A percentile compares a stretch with the other conserved stretches of the same genome.
Conservation (phyloP, 2,329 filamentous ascomycete species). For the Sclerotinia nivalis region DNA sequence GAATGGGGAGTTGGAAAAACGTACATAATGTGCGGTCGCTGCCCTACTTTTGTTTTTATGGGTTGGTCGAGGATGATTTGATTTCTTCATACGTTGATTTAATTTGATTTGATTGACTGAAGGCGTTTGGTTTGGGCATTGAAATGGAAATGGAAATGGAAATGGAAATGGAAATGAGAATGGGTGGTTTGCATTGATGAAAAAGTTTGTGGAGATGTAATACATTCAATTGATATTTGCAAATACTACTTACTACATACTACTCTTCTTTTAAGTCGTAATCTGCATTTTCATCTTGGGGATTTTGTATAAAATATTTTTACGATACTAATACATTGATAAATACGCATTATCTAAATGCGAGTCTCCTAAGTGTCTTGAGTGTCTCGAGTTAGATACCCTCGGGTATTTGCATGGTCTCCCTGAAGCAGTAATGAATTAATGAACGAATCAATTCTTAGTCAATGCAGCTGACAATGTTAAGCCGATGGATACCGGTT, state of each 20-base stretch:
- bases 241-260: neutral
- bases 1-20: constrained; percentile 14
- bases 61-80: neutral
- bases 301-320: too few species aligned
- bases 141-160: neutral
- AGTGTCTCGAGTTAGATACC: too few species aligned
- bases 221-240: neutral
- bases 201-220: constrained; percentile 1
- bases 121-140: neutral
- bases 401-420: too few species aligned
- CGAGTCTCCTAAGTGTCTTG: too few species aligned
- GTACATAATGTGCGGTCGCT: constrained; percentile 6
- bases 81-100: neutral
- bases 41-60: neutral
- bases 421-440: too few species aligned
- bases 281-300: neutral
- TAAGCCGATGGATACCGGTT: constrained; percentile 18
- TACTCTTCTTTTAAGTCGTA: neutral
- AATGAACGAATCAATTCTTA: neutral
- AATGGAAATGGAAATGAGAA: neutral
- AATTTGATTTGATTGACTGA: neutral
- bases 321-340: too few species aligned
- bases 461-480: constrained; percentile 1
- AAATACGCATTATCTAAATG: too few species aligned
- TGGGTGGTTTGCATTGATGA: constrained; percentile 4